phyloP scores from a whole-genome alignment of 2,329 filamentous ascomycete genomes.

The Diaporthe vaccinii region DNA sequence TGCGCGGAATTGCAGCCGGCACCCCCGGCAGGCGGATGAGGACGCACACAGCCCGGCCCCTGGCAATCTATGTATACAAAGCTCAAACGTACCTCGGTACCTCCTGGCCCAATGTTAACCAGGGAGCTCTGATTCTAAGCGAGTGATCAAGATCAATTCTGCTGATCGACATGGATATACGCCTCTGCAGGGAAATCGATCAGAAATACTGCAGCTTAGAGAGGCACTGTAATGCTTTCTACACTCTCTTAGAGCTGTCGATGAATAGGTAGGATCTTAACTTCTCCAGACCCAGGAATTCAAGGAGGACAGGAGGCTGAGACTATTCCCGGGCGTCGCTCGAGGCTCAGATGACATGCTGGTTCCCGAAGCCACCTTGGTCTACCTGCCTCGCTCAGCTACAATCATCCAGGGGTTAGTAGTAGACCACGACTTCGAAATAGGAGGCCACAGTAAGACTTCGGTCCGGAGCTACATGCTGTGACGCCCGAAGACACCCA shows the following conservation, averaged over 20 bases:
- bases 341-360: slow-evolving; percentile 11
- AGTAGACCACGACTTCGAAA: not conserved
- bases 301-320: not conserved
- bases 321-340: not conserved
- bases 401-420: not conserved
- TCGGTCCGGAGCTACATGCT: slow-evolving; percentile 15
- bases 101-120: not conserved
- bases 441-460: not conserved
- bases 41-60: not conserved
- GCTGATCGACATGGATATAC: not conserved
- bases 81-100: not conserved
- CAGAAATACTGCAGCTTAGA: not conserved
- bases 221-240: not conserved
- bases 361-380: slow-evolving; percentile 4
- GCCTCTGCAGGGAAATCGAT: not conserved
- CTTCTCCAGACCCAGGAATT: not conserved
- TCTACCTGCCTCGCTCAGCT: not conserved
- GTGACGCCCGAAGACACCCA: slow-evolving; percentile 13
- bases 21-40: not conserved
- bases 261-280: not conserved
- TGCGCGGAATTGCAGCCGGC: not conserved
- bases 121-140: not conserved
- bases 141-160: not conserved
- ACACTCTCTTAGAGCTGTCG: not conserved
- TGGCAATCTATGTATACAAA: not conserved